Conservation (phyloP, 2,329 filamentous ascomycete species). For the Nothophoma quercina region DNA sequence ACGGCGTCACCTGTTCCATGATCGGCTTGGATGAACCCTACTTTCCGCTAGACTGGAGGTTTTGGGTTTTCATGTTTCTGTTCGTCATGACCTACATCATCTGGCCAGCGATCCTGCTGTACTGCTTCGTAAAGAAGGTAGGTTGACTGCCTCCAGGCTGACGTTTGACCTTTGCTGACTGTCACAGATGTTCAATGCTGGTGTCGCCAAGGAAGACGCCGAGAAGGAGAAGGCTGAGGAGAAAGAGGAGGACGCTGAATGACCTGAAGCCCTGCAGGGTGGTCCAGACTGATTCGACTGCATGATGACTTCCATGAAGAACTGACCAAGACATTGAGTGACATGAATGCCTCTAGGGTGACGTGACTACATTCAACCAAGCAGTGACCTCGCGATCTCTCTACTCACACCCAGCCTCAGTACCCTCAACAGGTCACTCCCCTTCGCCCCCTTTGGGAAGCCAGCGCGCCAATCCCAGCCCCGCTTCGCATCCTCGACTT, state of each 20-base stretch:
- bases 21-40: neutral
- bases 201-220: neutral
- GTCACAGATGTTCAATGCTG: too few species aligned
- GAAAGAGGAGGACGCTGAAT: neutral
- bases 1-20: neutral
- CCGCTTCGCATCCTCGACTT: slow-evolving; percentile 57
- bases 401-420: slow-evolving; percentile 76
- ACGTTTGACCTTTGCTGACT: too few species aligned
- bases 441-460: slow-evolving; percentile 65
- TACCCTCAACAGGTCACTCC: slow-evolving; percentile 74
- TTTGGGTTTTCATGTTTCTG: too few species aligned
- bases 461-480: slow-evolving; percentile 77
- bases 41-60: neutral
- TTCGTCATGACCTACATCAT: neutral
- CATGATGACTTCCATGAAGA: too few species aligned
- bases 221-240: neutral
- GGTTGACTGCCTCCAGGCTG: too few species aligned
- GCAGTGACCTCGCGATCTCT: slow-evolving; percentile 73
- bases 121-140: too few species aligned
- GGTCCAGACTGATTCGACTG: too few species aligned
- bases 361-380: too few species aligned
- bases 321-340: too few species aligned
- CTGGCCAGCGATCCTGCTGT: neutral
- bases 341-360: too few species aligned
- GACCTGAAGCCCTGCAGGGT: too few species aligned